Conservation (phyloP, 2,329 filamentous ascomycete genomes). For the Aureobasidium lini region DNA sequence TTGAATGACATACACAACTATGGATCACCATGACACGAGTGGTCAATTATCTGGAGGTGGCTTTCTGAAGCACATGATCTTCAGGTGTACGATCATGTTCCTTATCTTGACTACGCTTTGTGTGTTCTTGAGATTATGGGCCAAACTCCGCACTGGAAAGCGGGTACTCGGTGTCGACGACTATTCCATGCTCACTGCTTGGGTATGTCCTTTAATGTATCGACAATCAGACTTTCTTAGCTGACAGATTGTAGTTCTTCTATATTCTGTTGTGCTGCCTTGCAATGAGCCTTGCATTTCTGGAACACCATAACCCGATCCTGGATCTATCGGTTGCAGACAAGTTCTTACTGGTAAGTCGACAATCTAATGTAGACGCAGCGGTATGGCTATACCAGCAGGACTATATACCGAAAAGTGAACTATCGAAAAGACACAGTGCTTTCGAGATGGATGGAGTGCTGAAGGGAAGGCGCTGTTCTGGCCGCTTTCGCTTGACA, state of each 20-base stretch:
- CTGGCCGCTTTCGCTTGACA: too few species aligned
- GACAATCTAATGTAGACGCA: neutral
- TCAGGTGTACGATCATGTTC: neutral
- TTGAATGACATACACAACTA: neutral
- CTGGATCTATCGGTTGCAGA: neutral
- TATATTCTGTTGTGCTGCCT: neutral
- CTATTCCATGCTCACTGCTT: neutral
- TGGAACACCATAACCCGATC: neutral
- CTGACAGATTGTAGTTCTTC: conserved; percentile 2
- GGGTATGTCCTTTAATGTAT: neutral
- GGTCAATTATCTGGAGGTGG: neutral
- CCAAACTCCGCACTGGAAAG: neutral
- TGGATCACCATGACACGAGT: neutral
- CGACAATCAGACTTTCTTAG: neutral
- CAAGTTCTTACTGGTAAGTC: neutral
- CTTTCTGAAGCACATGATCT: neutral
- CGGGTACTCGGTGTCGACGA: neutral
- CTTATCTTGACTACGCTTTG: neutral
- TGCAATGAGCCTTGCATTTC: neutral
- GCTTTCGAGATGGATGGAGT: too few species aligned
- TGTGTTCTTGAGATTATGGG: neutral
- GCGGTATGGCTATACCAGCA: too few species aligned
- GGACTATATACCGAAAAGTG: too few species aligned
- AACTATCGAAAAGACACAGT: too few species aligned
- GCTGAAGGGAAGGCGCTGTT: too few species aligned